phyloP scores from a whole-genome alignment of 2,329 filamentous ascomycete genomes.

The Ophiostoma himal-ulmi region DNA sequence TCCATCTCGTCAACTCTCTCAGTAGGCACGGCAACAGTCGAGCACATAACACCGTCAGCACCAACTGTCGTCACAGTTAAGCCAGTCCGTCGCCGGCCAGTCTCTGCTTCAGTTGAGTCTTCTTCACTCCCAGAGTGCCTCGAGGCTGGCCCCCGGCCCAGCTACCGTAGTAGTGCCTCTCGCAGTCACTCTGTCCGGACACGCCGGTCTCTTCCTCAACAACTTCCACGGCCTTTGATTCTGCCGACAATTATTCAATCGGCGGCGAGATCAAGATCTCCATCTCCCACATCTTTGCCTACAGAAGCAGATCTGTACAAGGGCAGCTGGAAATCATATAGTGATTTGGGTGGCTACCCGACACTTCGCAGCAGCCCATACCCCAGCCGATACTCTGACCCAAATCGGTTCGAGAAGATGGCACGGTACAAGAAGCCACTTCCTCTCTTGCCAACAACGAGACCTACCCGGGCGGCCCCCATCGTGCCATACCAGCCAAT shows the following conservation, averaged over 20 bases:
- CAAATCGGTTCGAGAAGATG: not conserved
- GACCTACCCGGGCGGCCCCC: not conserved
- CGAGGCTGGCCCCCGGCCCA: not conserved
- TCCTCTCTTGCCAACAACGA: not conserved
- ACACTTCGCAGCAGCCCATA: not conserved
- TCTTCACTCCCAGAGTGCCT: not conserved
- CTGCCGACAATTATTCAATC: not conserved
- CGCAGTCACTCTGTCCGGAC: not conserved
- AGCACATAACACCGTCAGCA: not conserved
- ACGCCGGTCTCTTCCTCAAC: not conserved
- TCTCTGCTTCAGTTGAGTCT: not conserved
- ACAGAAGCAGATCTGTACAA: not conserved
- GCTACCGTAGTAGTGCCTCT: not conserved
- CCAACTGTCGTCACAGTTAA: not conserved
- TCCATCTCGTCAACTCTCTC: not conserved
- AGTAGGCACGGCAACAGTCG: not conserved
- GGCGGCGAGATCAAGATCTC: not conserved
- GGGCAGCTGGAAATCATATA: not conserved
- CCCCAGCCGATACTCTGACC: not conserved
- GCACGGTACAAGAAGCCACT: not conserved
- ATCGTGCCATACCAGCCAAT: not conserved
- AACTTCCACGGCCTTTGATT: not conserved
- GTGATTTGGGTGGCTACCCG: not conserved
- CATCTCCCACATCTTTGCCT: not conserved
- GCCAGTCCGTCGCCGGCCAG: not conserved